Base-by-base conservation (phyloP, 176 grass and related monocot genomes). In the Triticum urartu region DNA sequence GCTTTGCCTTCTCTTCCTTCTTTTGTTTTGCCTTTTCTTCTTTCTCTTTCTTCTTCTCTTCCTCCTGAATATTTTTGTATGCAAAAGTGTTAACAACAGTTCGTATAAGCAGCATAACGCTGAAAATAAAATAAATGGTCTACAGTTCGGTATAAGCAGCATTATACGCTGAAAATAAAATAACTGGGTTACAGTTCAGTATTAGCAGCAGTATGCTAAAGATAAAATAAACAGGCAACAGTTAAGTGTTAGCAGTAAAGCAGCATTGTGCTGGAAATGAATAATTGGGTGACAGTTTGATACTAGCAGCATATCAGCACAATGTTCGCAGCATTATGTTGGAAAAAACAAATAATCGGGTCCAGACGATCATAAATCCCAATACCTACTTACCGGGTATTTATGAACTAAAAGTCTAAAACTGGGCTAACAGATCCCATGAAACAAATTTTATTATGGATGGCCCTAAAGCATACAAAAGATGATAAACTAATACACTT, bases 1-100 rank as follows among this genome's bases (percentile, higher is more conserved):
- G 88, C 70, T 89, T 85, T 67, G 54, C 34, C 72, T 66, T 85
- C 17, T 85, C 86, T 71, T 91, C 86, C 81, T 85, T 81, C 70
- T 91, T 54, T 72, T 88, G 86, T 43, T 91, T 91, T 77, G 78
- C 78, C 1, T 91, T 91, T 64, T 91, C 89, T 85, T 98, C 96
- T 91, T 94, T 95, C 79, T 89, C 88, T 87, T 94, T 87, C 75
- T 60, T 95, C 76, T 94, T 95, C 71, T 94, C 93, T 91, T 95
- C 97, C 82, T 95, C 93, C 91, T 98, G 85, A 64, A n/a, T 76
- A 76, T 80, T 64, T 87, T 79, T 59, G 50, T 50, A 84, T 85
- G 30, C 79, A 87, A 78, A 65, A 47, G 42, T 33, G 77, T 65
- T 81, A 92, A 50, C 35, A 85, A 50, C 32, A 68, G 25, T 47